phyloP scores from a whole-genome alignment of 495 filamentous ascomycete genomes.

The Neurospora sp. region DNA sequence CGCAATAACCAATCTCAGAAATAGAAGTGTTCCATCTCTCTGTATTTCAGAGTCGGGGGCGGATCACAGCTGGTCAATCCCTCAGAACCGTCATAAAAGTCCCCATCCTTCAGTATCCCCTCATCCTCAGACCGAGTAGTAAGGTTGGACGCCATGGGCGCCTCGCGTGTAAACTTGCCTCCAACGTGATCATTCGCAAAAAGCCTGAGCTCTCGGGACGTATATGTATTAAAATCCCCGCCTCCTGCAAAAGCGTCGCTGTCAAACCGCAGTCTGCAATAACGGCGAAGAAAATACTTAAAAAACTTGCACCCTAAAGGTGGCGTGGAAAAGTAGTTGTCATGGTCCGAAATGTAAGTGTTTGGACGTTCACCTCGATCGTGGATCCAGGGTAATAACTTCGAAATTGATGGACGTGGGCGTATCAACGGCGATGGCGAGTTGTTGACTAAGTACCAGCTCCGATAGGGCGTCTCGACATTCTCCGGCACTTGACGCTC shows the following conservation, averaged over 20 bases:
- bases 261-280: neutral
- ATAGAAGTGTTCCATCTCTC: neutral
- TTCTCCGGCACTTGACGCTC: neutral
- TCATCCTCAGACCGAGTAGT: neutral
- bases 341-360: neutral
- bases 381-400: neutral
- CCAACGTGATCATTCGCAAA: neutral
- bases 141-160: neutral
- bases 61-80: neutral
- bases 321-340: neutral
- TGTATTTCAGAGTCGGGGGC: neutral
- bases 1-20: neutral
- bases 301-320: neutral
- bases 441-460: neutral
- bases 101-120: neutral
- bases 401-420: neutral
- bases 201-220: neutral
- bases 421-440: neutral
- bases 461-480: no score
- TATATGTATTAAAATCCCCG: neutral
- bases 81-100: neutral
- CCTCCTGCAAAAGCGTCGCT: neutral
- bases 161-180: neutral
- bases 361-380: neutral
- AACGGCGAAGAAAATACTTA: neutral